Conservation (phyloP, 2,329 filamentous ascomycete genomes). For the Diplocarpon rosae region DNA sequence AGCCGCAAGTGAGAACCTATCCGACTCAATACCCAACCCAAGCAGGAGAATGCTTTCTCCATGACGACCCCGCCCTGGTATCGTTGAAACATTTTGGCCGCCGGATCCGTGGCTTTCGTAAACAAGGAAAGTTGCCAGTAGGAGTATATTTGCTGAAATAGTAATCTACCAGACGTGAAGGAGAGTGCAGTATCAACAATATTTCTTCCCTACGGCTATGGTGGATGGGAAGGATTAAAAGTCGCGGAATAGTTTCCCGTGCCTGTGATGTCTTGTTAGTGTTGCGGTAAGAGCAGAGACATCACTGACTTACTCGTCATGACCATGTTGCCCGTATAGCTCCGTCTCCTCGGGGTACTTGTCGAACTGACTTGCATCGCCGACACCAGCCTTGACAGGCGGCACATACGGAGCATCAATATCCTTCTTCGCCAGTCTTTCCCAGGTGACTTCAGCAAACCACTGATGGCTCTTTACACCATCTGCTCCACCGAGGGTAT, state of each 20-base stretch:
- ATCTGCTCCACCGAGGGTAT: constrained; percentile 78
- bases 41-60: neutral
- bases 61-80: constrained; percentile 3
- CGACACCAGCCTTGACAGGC: constrained; percentile 83
- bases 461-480: constrained; percentile 94
- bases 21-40: neutral
- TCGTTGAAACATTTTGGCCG: constrained; percentile 13
- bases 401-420: constrained; percentile 98
- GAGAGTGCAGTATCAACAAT: constrained; percentile 8
- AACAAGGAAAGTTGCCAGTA: constrained; percentile 8
- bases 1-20: neutral
- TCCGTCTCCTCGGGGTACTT: constrained; percentile 96
- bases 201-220: neutral
- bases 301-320: constrained; percentile 68
- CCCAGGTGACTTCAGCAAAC: constrained; percentile 98
- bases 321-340: constrained; percentile 67
- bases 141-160: constrained; percentile 17
- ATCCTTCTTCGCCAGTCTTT: constrained; percentile 84
- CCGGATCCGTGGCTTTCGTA: constrained; percentile 4
- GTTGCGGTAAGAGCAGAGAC: too few species aligned
- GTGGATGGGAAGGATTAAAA: constrained; percentile 5
- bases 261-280: constrained; percentile 6
- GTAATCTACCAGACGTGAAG: constrained; percentile 6
- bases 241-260: constrained; percentile 18
- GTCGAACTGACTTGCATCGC: constrained; percentile 95